Conservation (phyloP, 768 basidiomycete genomes). For the Boletellus sp. region DNA sequence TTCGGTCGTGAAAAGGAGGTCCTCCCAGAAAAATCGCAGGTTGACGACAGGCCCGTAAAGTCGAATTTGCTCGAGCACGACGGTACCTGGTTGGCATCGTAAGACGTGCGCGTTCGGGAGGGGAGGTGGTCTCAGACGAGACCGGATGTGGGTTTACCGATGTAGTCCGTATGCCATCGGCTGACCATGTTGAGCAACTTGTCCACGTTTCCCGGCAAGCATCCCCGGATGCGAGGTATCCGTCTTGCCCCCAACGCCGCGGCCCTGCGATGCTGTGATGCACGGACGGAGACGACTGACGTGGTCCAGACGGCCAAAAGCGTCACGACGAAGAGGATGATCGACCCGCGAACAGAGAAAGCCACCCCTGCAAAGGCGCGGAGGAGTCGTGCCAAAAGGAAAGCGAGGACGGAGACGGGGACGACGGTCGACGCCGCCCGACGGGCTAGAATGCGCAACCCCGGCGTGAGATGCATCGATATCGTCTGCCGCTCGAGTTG, state of each 20-base stretch:
- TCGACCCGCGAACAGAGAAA: constrained; percentile 3
- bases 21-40: constrained; percentile 46
- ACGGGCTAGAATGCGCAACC: constrained; percentile 20
- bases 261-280: constrained; percentile 17
- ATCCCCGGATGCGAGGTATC: constrained; percentile 32
- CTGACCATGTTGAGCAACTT: constrained; percentile 21
- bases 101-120: not conserved
- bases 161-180: constrained; percentile 30
- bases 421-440: constrained; percentile 10
- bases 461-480: constrained; percentile 22
- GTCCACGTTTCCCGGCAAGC: constrained; percentile 35
- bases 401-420: constrained; percentile 8
- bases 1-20: constrained; percentile 44
- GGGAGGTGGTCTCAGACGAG: not conserved
- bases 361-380: constrained; percentile 6
- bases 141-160: constrained; percentile 24
- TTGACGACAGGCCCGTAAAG: constrained; percentile 35
- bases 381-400: constrained; percentile 13
- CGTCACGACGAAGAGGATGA: constrained; percentile 2
- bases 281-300: constrained; percentile 1
- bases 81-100: constrained; percentile 19
- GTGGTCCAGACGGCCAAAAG: constrained; percentile 1
- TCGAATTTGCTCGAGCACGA: constrained; percentile 21
- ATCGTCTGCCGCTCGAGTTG: not conserved
- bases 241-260: constrained; percentile 23